phyloP scores from a whole-genome alignment of 805 yeast species.

The Metschnikowia arizonensis region DNA sequence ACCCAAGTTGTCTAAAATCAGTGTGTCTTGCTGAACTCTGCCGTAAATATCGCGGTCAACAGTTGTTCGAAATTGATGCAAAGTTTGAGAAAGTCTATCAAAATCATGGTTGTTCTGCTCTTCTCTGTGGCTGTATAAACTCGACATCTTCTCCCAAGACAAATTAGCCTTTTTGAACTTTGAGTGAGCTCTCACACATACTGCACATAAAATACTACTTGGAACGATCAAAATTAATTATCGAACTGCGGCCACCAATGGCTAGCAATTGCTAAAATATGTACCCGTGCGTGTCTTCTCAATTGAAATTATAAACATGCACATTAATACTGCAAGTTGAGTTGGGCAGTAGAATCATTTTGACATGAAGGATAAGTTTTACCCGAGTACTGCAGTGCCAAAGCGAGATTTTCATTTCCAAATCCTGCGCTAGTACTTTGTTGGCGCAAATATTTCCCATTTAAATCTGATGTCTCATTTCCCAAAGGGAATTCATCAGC shows the following conservation, averaged over 20 bases:
- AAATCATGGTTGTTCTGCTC: conserved; percentile 41
- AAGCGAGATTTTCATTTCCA: conserved; percentile 27
- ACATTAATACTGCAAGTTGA: neutral
- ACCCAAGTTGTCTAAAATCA: conserved; percentile 35
- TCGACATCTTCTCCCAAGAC: conserved; percentile 11
- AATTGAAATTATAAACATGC: neutral
- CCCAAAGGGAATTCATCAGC: neutral
- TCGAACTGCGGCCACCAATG: neutral
- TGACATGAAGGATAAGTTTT: neutral
- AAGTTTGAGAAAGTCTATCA: conserved; percentile 40
- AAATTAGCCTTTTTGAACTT: neutral
- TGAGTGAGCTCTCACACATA: neutral
- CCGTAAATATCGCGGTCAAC: conserved; percentile 42
- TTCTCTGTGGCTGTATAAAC: conserved; percentile 39
- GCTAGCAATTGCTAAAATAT: neutral
- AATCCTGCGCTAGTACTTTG: conserved; percentile 42
- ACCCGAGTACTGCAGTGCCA: neutral
- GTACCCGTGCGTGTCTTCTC: neutral
- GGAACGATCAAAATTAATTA: neutral
- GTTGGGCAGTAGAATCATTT: neutral
- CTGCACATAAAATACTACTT: conserved; percentile 1
- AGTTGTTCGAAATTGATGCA: conserved; percentile 40
- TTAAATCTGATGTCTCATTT: neutral
- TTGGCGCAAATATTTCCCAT: conserved; percentile 12
- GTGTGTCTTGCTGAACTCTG: conserved; percentile 37